Conservation (phyloP, 2,329 filamentous ascomycete species). For the Colletotrichum sp. region DNA sequence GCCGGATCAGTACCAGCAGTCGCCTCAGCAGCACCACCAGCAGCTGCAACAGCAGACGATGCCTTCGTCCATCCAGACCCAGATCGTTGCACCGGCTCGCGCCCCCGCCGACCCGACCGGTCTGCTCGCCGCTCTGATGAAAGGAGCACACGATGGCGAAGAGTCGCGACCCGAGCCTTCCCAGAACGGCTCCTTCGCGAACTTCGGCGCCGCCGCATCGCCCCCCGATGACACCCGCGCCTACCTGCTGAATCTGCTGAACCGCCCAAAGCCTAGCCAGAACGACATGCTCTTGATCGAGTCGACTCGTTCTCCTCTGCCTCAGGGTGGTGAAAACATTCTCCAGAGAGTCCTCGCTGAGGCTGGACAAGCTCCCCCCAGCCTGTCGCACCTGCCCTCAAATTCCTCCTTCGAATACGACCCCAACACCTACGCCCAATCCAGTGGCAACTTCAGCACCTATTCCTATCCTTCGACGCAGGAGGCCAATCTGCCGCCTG, state of each 20-base stretch:
- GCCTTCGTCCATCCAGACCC: constrained; percentile 36
- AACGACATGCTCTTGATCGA: constrained; percentile 52
- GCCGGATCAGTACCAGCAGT: constrained; percentile 14
- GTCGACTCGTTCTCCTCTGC: constrained; percentile 38
- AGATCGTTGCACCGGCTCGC: constrained; percentile 63
- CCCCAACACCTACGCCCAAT: constrained; percentile 24
- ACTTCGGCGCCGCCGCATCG: constrained; percentile 53
- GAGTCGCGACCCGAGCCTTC: constrained; percentile 33
- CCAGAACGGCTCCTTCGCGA: constrained; percentile 31
- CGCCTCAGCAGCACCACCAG: constrained; percentile 23
- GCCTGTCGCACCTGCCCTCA: constrained; percentile 21
- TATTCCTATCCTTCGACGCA: constrained; percentile 22
- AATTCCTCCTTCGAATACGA: constrained; percentile 26
- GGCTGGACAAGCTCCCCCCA: constrained; percentile 10
- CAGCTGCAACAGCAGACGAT: constrained; percentile 29
- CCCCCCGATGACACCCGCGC: constrained; percentile 77
- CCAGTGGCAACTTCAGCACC: constrained; percentile 22
- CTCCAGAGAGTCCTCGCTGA: constrained; percentile 16
- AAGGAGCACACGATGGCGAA: constrained; percentile 57
- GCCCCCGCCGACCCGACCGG: constrained; percentile 61
- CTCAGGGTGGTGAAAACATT: constrained; percentile 23
- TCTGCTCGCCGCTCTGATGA: constrained; percentile 65
- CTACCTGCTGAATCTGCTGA: constrained; percentile 84
- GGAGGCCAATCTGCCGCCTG: constrained; percentile 19
- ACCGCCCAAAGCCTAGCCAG: constrained; percentile 74